Evolutionary conservation across 2,329 filamentous ascomycete genomes (phyloP).

Genomic region (Hirsutella thompsonii): DNA sequence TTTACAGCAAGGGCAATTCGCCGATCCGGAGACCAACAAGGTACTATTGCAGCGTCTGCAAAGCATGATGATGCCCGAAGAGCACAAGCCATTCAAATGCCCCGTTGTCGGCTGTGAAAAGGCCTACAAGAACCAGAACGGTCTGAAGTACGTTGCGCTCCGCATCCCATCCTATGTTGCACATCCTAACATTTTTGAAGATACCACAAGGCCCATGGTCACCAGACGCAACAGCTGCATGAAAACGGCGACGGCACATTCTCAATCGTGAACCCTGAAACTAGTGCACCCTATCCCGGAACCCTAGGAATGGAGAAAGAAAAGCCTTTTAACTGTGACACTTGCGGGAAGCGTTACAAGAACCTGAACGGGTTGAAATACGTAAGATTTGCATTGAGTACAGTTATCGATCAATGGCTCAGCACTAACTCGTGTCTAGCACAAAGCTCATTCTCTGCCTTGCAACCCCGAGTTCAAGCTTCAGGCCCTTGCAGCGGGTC

Average conservation of each 20-base stretch:
- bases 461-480: constrained; percentile 71
- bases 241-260: constrained; percentile 96
- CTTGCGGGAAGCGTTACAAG: constrained; percentile 97
- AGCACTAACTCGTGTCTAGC: no score
- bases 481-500: constrained; percentile 28
- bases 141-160: constrained; percentile 61
- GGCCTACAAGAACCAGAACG: constrained; percentile 99
- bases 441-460: constrained; percentile 71
- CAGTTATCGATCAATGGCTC: constrained; percentile 17
- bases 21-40: constrained; percentile 61
- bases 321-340: constrained; percentile 95
- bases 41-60: constrained; percentile 43
- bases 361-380: constrained; percentile 98
- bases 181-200: constrained; percentile 18
- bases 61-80: constrained; percentile 61
- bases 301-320: constrained; percentile 99
- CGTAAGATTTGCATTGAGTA: constrained; percentile 26
- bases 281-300: constrained; percentile 84
- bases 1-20: constrained; percentile 62
- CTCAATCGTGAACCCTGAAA: constrained; percentile 95
- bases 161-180: neutral
- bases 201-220: constrained; percentile 71
- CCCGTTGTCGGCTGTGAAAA: constrained; percentile 98
- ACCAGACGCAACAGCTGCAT: constrained; percentile 91
- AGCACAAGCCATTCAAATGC: constrained; percentile 95